These are phyloP conservation scores for Apiospora malaysiana DNA, from an alignment of 2,329 filamentous ascomycete genomes.

Conservation along the genomic window DNA sequence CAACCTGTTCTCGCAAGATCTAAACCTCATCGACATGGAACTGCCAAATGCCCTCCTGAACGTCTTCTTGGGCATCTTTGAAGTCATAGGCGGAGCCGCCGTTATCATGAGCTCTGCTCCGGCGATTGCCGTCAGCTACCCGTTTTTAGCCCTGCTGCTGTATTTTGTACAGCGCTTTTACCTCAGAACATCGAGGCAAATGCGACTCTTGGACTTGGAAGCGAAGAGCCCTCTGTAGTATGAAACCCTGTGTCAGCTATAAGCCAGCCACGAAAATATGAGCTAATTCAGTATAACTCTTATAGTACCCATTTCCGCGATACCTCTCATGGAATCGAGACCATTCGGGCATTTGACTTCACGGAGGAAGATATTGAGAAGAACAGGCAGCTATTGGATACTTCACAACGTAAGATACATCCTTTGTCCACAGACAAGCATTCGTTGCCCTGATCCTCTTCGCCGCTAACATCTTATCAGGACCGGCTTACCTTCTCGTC, in stretches of 20 bases:
- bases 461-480: neutral
- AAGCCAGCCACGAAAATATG: neutral
- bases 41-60: constrained; percentile 44
- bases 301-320: constrained; percentile 51
- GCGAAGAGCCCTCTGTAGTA: constrained; percentile 64
- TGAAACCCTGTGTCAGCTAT: constrained; percentile 23
- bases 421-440: neutral
- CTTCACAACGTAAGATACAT: constrained; percentile 45
- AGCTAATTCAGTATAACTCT: neutral
- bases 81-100: constrained; percentile 49
- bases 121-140: constrained; percentile 58
- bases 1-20: constrained; percentile 54
- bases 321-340: constrained; percentile 52
- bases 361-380: constrained; percentile 45
- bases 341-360: constrained; percentile 58
- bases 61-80: constrained; percentile 31
- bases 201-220: constrained; percentile 66
- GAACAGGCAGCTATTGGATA: constrained; percentile 51
- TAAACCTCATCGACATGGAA: constrained; percentile 48
- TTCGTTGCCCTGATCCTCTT: neutral
- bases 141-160: constrained; percentile 50
- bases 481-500: constrained; percentile 57
- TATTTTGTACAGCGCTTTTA: constrained; percentile 63
- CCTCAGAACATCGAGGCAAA: constrained; percentile 63
- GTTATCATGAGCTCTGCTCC: constrained; percentile 51